Percentiles rank a stretch among this genome's conserved stretches.
phyloP scores from a whole-genome alignment of 345 rosid species.

The Rhizophora mangle region DNA sequence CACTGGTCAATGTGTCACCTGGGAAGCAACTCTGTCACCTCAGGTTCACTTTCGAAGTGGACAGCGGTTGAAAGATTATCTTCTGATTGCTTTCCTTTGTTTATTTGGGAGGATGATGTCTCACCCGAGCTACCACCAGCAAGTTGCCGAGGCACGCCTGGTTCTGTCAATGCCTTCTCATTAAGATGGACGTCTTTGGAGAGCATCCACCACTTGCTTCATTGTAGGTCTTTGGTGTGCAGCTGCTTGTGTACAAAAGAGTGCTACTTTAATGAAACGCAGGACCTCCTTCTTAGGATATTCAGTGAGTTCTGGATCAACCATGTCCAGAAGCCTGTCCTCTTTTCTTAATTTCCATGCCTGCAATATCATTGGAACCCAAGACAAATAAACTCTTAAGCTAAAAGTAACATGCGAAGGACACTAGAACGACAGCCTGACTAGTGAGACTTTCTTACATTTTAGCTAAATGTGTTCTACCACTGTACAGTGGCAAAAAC shows the following conservation, averaged over 20 bases:
- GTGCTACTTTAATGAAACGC: slow-evolving; percentile 69
- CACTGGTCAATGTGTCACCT: slow-evolving; percentile 36
- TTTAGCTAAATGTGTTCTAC: too few relatives aligned
- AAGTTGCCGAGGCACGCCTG: slow-evolving; percentile 45
- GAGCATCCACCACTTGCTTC: slow-evolving; percentile 90
- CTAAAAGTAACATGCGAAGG: too few relatives aligned
- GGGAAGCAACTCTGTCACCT: slow-evolving; percentile 54
- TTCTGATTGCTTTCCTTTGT: slow-evolving; percentile 41
- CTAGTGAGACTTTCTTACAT: too few relatives aligned
- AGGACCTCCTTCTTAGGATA: slow-evolving; percentile 59
- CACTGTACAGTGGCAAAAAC: too few relatives aligned
- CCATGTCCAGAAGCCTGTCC: slow-evolving; percentile 59
- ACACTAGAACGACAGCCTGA: too few relatives aligned
- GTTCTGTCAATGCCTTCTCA: slow-evolving; percentile 55
- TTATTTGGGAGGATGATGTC: slow-evolving; percentile 46
- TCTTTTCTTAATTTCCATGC: slow-evolving; percentile 81
- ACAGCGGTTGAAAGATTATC: slow-evolving; percentile 27
- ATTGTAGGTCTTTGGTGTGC: slow-evolving; percentile 68
- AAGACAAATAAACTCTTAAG: background rate
- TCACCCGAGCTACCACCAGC: slow-evolving; percentile 34
- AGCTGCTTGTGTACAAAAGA: slow-evolving; percentile 79
- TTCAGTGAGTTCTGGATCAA: slow-evolving; percentile 58
- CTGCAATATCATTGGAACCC: slow-evolving; percentile 41
- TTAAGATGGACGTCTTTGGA: slow-evolving; percentile 63
- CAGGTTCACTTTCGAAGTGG: slow-evolving; percentile 16